Evolutionary conservation across 768 basidiomycete species (phyloP), one percentile per base, ranked within the genome.

Genomic region (Myochromella boudieri): DNA sequence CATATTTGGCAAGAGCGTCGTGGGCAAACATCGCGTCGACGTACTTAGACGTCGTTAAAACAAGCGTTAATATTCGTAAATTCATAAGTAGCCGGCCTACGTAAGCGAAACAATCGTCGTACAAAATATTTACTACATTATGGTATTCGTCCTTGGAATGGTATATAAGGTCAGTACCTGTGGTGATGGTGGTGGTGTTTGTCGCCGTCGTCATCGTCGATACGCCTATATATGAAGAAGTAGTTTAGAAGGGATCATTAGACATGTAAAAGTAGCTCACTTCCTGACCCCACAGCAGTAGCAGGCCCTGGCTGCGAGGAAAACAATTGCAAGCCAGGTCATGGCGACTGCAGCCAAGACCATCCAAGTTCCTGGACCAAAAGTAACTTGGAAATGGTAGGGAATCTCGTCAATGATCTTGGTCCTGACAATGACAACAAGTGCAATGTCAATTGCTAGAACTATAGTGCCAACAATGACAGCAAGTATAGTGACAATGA

Each of bases 351-450:
- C 81, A 3, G 58, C 70, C 32, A 89, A 54, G n/a, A 80, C 74
- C 78, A 91, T 77, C 87, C 87, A 90, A 6, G 84, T 76, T 7
- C 63, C 86, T 50, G 82, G 81, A n/a, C 88, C 86, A 63, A 78
- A 86, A 10, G 62, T 49, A 7, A 84, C 72, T 0, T 54, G 62
- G 21, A 88, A 70, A 36, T 64, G 52, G 37, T 74, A 66, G 6
- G 62, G 66, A 0, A 72, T 59, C 11, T 78, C 25, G 10, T 62
- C 56, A 22, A 65, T 27, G 20, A 88, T 59, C 36, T 77, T 64
- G 40, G 68, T 55, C 56, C 65, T 70, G 9, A 78, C 80, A 5
- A 78, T 65, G 15, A 82, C 49, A 12, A 85, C 80, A 27, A 89
- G 57, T 0, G 80, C 82, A 21, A 88, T 49, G 59, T 91, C 88